Evolutionary conservation across 106 monocot genomes (phyloP), one percentile per base, ranked within the genome.

Genomic region (Platanthera zijinensis): DNA sequence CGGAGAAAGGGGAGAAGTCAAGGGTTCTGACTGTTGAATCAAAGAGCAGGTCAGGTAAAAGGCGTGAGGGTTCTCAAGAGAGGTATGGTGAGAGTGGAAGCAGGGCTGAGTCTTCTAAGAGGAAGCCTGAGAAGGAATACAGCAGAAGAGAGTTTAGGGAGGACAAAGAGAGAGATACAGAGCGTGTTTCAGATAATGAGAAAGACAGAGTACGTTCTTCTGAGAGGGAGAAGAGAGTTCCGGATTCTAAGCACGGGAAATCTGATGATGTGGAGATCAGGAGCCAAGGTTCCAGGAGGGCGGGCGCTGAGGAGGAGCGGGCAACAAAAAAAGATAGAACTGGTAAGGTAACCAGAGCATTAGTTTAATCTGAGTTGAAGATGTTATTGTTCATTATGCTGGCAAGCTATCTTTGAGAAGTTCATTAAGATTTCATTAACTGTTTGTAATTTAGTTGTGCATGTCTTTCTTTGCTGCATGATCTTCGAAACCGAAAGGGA

Each of bases 91-190:
- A 83, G 49, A 78, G 69, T 66, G 69, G 39, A 12, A 72, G 82
- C 3, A 79, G 70, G 72, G 50, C 32, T 69, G 80, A 80, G 7
- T 73, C 75, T 12, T 74, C 6, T 19, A 87, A 90, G 84, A 79
- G 73, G 76, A 79, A 72, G 69, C 81, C 78, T 0, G 92, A 87
- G 75, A 90, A 85, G 81, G 90, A 90, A 15, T 83, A 49, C 13
- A 70, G 74, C 68, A 74, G 89, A 62, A 83, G 83, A 46, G 90
- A 90, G 54, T 80, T 76, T 22, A 77, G 73, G 75, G 78, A 81
- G 50, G 77, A 51, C n/a, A 81, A 75, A 54, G 80, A 83, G 19
- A 84, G 74, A 69, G 83, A 81, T 1, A 78, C 56, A 49, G 76
- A 83, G 12, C 64, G 67, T 50, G 80, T 11, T 52, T 57, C 59